Evolutionary conservation across 768 basidiomycete species (phyloP), one percentile per base, ranked within the genome.

Genomic region (Leccinum obscurum): DNA sequence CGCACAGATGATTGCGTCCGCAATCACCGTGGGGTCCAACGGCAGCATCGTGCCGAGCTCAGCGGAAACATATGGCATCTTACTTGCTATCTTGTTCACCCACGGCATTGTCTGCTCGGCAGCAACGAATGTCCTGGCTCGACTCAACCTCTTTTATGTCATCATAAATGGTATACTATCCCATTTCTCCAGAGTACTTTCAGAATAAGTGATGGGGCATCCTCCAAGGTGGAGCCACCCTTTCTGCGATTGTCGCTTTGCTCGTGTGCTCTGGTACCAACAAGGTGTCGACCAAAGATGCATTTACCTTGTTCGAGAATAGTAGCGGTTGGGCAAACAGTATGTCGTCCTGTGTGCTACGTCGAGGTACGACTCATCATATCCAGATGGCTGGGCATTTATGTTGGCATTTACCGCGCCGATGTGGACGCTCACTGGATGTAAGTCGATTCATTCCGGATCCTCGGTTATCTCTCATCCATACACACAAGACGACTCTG

Each of bases 371-470:
- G 20, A 46, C 44, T 28, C 24, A 61, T 59, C 9, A 13, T 26
- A 6, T 34, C 17, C 65, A 89, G 88, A 80, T 71, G 86, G 84
- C 17, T 89, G 88, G 88, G 86, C 88, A 2, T 89, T 89, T 69
- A 76, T 89, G 62, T 70, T 90, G 49, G 79, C 89, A 0, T 89
- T 90, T 67, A 88, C 87, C 0, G 78, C 89, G 1, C 86, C 87
- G 0, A 90, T 90, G 89, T 90, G 88, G 88, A 89, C 87, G 5
- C 73, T 90, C 56, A 90, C 89, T 4, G 89, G 88, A 61, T 90
- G 88, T 89, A 56, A 64, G 86, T 1, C 6, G 72, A 26, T 59
- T 32, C 46, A 10, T 54, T 17, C 4, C 32, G 30, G 44, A 37
- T 39, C 24, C 4, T 17, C 26, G 61, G 3, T 6, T 3, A n/a